Evolutionary conservation across 2,329 filamentous ascomycete genomes (phyloP).

Genomic region (Metarhizium robertsii): DNA sequence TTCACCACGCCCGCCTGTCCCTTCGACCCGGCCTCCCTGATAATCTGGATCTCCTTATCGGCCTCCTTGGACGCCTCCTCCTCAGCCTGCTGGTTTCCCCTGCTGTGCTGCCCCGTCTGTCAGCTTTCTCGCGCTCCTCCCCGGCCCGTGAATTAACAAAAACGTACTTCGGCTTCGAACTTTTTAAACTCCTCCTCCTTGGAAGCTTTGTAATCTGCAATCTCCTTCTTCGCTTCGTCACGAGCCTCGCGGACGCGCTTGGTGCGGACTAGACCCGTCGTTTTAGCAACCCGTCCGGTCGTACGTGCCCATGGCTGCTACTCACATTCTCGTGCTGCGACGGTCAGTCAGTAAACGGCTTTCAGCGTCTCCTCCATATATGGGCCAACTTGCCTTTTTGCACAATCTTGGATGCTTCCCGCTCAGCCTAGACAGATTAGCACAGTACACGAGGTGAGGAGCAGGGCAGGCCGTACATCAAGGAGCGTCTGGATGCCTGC

Average conservation of each 20-base stretch:
- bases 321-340: slow-evolving; percentile 78
- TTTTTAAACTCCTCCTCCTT: slow-evolving; percentile 95
- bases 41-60: slow-evolving; percentile 72
- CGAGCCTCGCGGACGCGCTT: slow-evolving; percentile 96
- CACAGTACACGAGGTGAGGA: neutral
- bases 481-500: slow-evolving; percentile 97
- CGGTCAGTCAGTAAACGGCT: neutral
- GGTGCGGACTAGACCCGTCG: slow-evolving; percentile 50
- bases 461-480: slow-evolving; percentile 62
- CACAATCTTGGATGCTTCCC: slow-evolving; percentile 97
- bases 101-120: slow-evolving; percentile 59
- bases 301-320: slow-evolving; percentile 5
- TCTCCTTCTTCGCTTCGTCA: slow-evolving; percentile 94
- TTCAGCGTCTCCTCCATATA: neutral
- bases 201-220: slow-evolving; percentile 78
- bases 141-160: neutral
- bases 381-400: slow-evolving; percentile 64
- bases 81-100: slow-evolving; percentile 75
- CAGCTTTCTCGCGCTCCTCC: neutral
- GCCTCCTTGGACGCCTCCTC: slow-evolving; percentile 70
- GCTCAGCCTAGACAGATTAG: slow-evolving; percentile 64
- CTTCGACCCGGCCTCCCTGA: slow-evolving; percentile 71
- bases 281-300: neutral
- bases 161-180: slow-evolving; percentile 64
- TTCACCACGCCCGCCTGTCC: slow-evolving; percentile 71